Conservation (phyloP, 495 filamentous ascomycete genomes). For the Aspergillus steynii region DNA sequence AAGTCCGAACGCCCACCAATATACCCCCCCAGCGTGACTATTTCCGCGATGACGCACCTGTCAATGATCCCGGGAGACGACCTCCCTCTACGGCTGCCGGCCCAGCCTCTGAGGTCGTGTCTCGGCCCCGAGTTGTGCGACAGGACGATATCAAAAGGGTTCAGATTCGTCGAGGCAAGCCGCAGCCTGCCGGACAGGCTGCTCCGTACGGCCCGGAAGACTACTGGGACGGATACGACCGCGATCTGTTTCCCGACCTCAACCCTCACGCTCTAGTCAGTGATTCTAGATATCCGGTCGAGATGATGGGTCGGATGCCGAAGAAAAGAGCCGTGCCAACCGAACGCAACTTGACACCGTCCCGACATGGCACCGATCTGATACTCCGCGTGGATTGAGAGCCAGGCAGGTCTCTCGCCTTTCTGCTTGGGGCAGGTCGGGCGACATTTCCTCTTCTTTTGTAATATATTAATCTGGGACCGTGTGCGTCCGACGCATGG, state of each 20-base stretch:
- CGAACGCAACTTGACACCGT: constrained; percentile 42
- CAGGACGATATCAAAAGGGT: constrained; percentile 41
- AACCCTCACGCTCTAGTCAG: constrained; percentile 3
- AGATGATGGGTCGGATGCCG: constrained; percentile 10
- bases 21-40: constrained; percentile 8
- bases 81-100: constrained; percentile 15
- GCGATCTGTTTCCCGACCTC: constrained; percentile 3
- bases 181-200: constrained; percentile 25
- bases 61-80: constrained; percentile 12
- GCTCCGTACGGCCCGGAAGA: constrained; percentile 37
- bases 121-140: constrained; percentile 35
- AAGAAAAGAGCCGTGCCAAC: constrained; percentile 27
- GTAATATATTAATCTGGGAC: not conserved
- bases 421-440: not conserved
- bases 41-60: constrained; percentile 2
- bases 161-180: constrained; percentile 33
- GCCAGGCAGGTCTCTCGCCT: not conserved
- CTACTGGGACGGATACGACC: constrained; percentile 29
- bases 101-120: constrained; percentile 31
- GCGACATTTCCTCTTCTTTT: not conserved
- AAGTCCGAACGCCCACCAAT: constrained; percentile 22
- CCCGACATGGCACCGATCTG: constrained; percentile 35
- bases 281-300: constrained; percentile 9
- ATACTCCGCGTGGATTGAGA: constrained; percentile 39
- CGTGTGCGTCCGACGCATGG: not conserved